Evolutionary conservation across 805 yeast genomes (phyloP).

Genomic region (Saccharomycopsis lassenensis): DNA sequence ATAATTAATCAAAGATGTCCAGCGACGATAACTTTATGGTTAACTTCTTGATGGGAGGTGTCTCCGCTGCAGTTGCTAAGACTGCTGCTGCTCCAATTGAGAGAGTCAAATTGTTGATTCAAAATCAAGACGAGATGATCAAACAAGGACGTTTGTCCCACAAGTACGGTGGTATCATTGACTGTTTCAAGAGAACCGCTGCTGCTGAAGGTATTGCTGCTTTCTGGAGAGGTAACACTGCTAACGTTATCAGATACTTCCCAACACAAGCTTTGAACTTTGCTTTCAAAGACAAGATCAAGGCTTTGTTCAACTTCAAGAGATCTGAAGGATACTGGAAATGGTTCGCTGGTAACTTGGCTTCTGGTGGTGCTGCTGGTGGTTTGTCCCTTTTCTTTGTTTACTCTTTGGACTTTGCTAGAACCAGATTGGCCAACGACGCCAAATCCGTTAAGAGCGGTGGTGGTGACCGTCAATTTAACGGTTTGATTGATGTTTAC

Average conservation of each 20-base stretch:
- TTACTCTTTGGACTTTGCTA: constrained; percentile 95
- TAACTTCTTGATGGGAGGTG: constrained; percentile 96
- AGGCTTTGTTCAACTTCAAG: constrained; percentile 93
- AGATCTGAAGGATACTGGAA: constrained; percentile 86
- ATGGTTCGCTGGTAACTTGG: constrained; percentile 97
- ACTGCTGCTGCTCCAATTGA: constrained; percentile 97
- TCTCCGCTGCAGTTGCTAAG: constrained; percentile 97
- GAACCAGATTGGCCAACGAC: constrained; percentile 98
- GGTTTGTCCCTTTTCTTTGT: constrained; percentile 88
- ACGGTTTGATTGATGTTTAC: constrained; percentile 94
- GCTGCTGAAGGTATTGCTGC: constrained; percentile 85
- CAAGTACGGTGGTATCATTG: constrained; percentile 82
- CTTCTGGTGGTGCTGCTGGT: constrained; percentile 98
- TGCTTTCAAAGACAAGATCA: constrained; percentile 97
- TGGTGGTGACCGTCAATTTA: constrained; percentile 88
- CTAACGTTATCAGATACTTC: constrained; percentile 97
- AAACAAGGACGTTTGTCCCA: constrained; percentile 90
- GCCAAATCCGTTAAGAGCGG: constrained; percentile 75
- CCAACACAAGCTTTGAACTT: constrained; percentile 98
- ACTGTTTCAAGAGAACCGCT: constrained; percentile 91
- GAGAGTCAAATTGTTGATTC: constrained; percentile 92
- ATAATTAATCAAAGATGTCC: constrained; percentile 12
- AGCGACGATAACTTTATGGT: constrained; percentile 37
- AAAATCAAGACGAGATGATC: constrained; percentile 97
- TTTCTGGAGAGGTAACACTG: constrained; percentile 99